Conservation (phyloP, 495 filamentous ascomycete genomes). For the Lindgomyces ingoldianus region DNA sequence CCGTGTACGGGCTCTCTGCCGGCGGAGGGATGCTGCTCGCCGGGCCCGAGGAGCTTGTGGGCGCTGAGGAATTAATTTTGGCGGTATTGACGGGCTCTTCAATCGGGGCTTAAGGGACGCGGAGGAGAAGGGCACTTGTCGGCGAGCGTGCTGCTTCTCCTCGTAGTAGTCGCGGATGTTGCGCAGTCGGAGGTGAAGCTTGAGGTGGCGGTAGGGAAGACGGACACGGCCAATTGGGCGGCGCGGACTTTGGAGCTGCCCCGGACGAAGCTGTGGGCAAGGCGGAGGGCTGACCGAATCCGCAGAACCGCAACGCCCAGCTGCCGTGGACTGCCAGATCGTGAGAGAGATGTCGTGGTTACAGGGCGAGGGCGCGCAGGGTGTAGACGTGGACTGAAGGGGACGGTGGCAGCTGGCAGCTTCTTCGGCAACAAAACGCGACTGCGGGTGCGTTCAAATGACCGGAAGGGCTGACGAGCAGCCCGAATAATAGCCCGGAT, state of each 20-base stretch:
- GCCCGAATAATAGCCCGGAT: not conserved
- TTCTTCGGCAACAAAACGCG: not conserved
- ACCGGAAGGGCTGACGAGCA: conserved; percentile 4
- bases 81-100: conserved; percentile 18
- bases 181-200: not conserved
- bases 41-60: conserved; percentile 14
- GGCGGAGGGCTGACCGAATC: not conserved
- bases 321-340: no score
- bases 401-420: not conserved
- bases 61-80: conserved; percentile 29
- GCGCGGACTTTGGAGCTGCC: not conserved
- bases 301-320: no score
- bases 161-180: not conserved
- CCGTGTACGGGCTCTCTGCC: conserved; percentile 15
- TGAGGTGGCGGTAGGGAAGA: not conserved
- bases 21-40: conserved; percentile 8
- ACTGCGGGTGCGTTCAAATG: conserved; percentile 3
- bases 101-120: not conserved
- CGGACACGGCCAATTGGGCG: conserved; percentile 14
- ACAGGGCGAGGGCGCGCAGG: not conserved
- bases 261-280: not conserved
- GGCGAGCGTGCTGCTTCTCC: not conserved
- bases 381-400: not conserved
- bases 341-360: no score
- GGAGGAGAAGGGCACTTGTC: not conserved